Conservation (phyloP, 306 rosid species). For the Phaseolus lunatus region DNA sequence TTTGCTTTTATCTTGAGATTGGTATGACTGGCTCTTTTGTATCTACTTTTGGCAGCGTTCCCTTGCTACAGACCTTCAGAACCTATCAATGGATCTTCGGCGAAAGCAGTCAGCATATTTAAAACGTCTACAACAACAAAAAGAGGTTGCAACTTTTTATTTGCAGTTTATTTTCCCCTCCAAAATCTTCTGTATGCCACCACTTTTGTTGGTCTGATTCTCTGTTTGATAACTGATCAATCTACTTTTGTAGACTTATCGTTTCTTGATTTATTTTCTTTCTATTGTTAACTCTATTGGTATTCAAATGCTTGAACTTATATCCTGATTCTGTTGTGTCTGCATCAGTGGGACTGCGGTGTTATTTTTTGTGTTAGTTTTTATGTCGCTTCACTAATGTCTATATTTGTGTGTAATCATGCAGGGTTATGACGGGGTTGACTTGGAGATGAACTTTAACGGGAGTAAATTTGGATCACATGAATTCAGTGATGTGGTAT, state of each 20-base stretch:
- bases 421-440: conserved; percentile 77
- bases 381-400: conserved; percentile 11
- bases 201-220: conserved; percentile 10
- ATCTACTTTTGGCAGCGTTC: conserved; percentile 67
- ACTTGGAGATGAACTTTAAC: conserved; percentile 78
- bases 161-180: conserved; percentile 11
- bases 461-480: conserved; percentile 59
- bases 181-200: background rate
- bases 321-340: background rate
- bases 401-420: conserved; percentile 42
- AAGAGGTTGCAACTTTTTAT: conserved; percentile 60
- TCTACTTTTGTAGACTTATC: background rate
- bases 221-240: background rate
- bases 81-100: conserved; percentile 74
- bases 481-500: conserved; percentile 62
- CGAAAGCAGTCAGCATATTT: conserved; percentile 76
- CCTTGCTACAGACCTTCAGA: conserved; percentile 89
- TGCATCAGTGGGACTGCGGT: background rate
- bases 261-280: background rate
- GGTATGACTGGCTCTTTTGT: conserved; percentile 47
- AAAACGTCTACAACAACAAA: conserved; percentile 75
- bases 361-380: background rate
- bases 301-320: conserved; percentile 16
- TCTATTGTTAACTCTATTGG: conserved; percentile 7
- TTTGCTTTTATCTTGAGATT: conserved; percentile 23